A percentile compares a stretch with the other conserved stretches of the same genome.
Conservation (phyloP, 2,329 filamentous ascomycete genomes). For the Colletotrichum siamense region DNA sequence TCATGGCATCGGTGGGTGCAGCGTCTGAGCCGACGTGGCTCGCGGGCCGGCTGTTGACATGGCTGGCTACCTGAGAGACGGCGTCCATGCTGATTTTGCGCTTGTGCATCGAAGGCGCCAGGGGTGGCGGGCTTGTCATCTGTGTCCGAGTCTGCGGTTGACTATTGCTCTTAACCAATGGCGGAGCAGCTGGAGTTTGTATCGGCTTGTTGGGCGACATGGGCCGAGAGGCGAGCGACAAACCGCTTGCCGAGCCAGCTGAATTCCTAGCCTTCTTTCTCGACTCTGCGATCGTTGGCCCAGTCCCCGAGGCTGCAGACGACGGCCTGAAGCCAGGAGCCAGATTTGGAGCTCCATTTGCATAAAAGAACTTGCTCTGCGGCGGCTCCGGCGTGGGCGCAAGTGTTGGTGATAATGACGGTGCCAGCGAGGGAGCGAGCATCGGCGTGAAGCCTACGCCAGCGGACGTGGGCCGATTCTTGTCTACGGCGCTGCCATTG, state of each 20-base stretch:
- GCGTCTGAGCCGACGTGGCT: conserved; percentile 27
- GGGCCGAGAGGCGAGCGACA: conserved; percentile 44
- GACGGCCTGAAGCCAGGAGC: conserved; percentile 39
- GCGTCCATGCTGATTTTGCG: conserved; percentile 50
- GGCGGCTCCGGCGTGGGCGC: conserved; percentile 41
- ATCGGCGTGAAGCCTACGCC: conserved; percentile 22
- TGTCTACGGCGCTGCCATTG: conserved; percentile 50
- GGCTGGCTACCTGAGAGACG: conserved; percentile 38
- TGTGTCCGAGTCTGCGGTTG: conserved; percentile 32
- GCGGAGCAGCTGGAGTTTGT: conserved; percentile 16
- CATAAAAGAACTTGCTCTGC: conserved; percentile 77
- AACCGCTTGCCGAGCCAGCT: conserved; percentile 21
- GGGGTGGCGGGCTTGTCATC: conserved; percentile 39
- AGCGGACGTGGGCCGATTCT: conserved; percentile 35
- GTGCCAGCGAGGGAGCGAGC: conserved; percentile 28
- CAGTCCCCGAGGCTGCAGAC: conserved; percentile 42
- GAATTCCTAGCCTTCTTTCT: conserved; percentile 41
- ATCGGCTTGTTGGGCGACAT: conserved; percentile 55
- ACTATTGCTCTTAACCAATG: conserved; percentile 20
- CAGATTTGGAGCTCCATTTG: conserved; percentile 66
- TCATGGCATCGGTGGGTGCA: conserved; percentile 39
- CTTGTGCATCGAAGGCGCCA: conserved; percentile 39
- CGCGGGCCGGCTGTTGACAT: conserved; percentile 6
- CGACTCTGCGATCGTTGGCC: conserved; percentile 51
- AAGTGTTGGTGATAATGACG: conserved; percentile 38